Evolutionary conservation across 140 eudicot species (phyloP).

Genomic region (Oenanthe javanica): DNA sequence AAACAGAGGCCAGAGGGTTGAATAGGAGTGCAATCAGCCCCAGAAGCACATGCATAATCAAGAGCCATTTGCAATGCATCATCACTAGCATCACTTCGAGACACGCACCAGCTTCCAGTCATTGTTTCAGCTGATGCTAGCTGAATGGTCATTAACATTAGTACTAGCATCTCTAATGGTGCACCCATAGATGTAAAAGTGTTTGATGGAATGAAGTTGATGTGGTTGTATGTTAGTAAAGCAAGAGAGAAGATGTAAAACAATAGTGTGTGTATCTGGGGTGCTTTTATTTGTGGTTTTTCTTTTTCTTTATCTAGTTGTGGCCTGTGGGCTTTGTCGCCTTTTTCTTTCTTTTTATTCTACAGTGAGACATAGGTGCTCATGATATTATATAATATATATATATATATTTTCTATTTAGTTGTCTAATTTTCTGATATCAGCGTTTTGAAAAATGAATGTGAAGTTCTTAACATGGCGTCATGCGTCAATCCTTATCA

Average conservation of each 20-base stretch:
- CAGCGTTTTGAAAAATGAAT: no score
- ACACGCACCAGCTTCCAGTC: slow-evolving; percentile 56
- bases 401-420: no score
- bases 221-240: slow-evolving; percentile 6
- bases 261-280: neutral
- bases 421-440: no score
- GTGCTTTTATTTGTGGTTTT: neutral
- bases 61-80: slow-evolving; percentile 49
- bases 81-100: slow-evolving; percentile 50
- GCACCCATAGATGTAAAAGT: slow-evolving; percentile 10
- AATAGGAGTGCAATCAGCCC: slow-evolving; percentile 71
- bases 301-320: neutral
- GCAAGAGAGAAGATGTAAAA: neutral
- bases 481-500: no score
- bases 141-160: neutral
- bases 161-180: neutral
- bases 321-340: slow-evolving; percentile 9
- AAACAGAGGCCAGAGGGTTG: slow-evolving; percentile 54
- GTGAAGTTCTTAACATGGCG: no score
- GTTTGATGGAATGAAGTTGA: neutral
- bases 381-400: neutral
- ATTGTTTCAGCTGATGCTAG: slow-evolving; percentile 12
- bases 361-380: neutral
- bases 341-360: neutral
- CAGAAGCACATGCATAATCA: slow-evolving; percentile 74